phyloP scores from a whole-genome alignment of 177 flowering plant genomes.

The Vitis hybrid region DNA sequence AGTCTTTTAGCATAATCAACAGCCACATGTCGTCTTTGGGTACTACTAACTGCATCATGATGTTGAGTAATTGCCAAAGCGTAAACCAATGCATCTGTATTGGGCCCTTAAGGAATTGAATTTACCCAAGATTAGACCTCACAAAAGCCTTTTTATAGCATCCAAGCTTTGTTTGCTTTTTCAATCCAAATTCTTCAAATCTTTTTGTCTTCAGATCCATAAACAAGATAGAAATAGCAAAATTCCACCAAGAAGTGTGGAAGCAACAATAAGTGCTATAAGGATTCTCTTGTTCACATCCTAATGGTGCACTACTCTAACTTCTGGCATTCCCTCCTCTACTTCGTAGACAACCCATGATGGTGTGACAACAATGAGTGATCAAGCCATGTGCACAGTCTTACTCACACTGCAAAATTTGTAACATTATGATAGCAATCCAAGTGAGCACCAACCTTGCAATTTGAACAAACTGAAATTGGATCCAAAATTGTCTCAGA shows the following conservation, averaged over 20 bases:
- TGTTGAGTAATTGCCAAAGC: constrained; percentile 95
- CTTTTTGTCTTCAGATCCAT: constrained; percentile 44
- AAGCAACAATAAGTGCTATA: constrained; percentile 53
- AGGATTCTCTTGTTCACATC: constrained; percentile 54
- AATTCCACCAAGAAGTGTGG: constrained; percentile 45
- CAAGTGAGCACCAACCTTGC: constrained; percentile 57
- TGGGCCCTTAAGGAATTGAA: constrained; percentile 44
- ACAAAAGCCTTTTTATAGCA: constrained; percentile 28
- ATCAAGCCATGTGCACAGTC: too few relatives aligned
- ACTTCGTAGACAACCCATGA: too few relatives aligned
- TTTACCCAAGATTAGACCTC: constrained; percentile 33
- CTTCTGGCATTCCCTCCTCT: constrained; percentile 23
- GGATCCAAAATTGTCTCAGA: too few relatives aligned
- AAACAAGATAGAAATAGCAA: constrained; percentile 40
- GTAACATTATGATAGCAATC: constrained; percentile 75
- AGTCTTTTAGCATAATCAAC: constrained; percentile 85
- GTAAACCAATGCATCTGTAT: constrained; percentile 70
- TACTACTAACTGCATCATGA: constrained; percentile 98
- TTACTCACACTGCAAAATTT: constrained; percentile 30
- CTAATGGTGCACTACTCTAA: constrained; percentile 29
- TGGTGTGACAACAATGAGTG: too few relatives aligned
- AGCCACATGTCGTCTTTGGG: constrained; percentile 89
- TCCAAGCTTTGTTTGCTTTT: constrained; percentile 39
- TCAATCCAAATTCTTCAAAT: constrained; percentile 23
- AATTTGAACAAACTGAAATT: too few relatives aligned